Evolutionary conservation across 192 early-diverging fungal species (phyloP), one percentile per base, ranked within the genome.

Genomic region (Endogone sp.): DNA sequence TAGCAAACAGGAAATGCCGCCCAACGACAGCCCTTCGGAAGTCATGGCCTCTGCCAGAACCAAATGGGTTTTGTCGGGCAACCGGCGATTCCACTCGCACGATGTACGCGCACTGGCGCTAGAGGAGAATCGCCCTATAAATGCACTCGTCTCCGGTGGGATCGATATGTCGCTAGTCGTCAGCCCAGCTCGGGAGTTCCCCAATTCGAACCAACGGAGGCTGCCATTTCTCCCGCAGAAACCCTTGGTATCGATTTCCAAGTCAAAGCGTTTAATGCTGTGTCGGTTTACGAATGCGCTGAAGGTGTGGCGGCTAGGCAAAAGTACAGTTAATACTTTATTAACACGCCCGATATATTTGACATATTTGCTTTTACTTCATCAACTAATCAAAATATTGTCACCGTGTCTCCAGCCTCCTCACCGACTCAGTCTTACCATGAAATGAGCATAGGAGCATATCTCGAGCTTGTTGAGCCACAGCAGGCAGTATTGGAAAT

Each of bases 11-110:
- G 74, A 71, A 65, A 75, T 73, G 54, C 58, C 44, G 22, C 64
- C 64, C 62, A 72, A 70, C 31, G 66, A 72, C 11, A 49, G 29
- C 44, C 67, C 70, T 20, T 62, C 32, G 26, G 74, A 66, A 26
- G 67, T 58, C 16, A 49, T 37, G n/a, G 67, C 68, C 30, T 30
- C 65, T n/a, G 67, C 71, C 24, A 78, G 72, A 24, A 56, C 65
- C 64, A 80, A 87, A 27, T 98, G 95, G 95, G 82, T 96, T 24
- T 71, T 91, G 49, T 79, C 91, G n/a, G 93, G 92, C 16, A 87
- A 90, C 67, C 87, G 94, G 60, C 87, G 94, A 64, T 96, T 92
- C 79, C 97, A 99, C 76, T 91, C 91, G 20, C 94, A 99, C 74
- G 97, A 99, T 74, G 93, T 99, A 31, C 88, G 94, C 27, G 91